phyloP scores from a whole-genome alignment of 176 grass and related monocot genomes.

The Eleusine indica region DNA sequence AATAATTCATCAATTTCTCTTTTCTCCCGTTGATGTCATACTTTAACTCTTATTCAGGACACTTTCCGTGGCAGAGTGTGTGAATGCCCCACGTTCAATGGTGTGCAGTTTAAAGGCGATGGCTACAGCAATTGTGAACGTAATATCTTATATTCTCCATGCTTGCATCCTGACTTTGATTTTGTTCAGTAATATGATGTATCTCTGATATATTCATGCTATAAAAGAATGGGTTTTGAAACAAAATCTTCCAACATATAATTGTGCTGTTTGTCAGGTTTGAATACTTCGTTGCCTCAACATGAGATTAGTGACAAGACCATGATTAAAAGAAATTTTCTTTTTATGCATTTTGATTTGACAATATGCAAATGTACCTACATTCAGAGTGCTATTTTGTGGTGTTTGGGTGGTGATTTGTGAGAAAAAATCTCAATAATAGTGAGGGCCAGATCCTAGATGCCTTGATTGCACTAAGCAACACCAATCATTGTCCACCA shows the following conservation, averaged over 20 bases:
- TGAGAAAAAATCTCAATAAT: not conserved
- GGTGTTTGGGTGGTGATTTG: not conserved
- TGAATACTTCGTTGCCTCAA: constrained; percentile 21
- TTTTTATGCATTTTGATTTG: constrained; percentile 1
- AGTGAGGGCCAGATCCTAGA: not conserved
- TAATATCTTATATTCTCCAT: constrained; percentile 48
- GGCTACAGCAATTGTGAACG: constrained; percentile 85
- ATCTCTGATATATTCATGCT: not conserved
- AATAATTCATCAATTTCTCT: constrained; percentile 26
- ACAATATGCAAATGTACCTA: not conserved
- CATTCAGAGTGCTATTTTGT: not conserved
- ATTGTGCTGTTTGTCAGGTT: constrained; percentile 4
- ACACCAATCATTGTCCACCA: not conserved
- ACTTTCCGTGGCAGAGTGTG: constrained; percentile 92
- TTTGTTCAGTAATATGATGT: constrained; percentile 16
- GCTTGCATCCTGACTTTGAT: constrained; percentile 13
- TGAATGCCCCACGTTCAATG: constrained; percentile 77
- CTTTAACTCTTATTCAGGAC: constrained; percentile 54
- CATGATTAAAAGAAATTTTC: constrained; percentile 12
- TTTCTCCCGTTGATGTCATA: constrained; percentile 32
- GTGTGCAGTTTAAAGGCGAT: constrained; percentile 85
- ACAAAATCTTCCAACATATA: constrained; percentile 7
- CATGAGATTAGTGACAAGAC: constrained; percentile 26
- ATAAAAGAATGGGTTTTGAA: not conserved
- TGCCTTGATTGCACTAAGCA: not conserved